phyloP scores from a whole-genome alignment of 2,329 filamentous ascomycete genomes.

The Trichoderma sp. region DNA sequence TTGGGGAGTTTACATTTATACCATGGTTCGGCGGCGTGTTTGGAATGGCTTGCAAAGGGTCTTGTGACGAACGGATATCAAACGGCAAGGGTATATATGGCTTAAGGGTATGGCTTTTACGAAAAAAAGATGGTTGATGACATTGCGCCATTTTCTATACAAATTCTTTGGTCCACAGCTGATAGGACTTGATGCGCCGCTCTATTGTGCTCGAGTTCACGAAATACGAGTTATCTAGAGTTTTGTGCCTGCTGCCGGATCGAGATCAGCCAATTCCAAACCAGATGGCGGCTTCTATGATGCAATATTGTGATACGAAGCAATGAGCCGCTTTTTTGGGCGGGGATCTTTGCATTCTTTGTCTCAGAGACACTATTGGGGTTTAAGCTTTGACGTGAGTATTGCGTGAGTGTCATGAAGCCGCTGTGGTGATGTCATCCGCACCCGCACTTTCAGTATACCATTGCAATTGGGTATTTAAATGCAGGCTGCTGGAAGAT shows the following conservation, averaged over 20 bases:
- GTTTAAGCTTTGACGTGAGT: background rate
- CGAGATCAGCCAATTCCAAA: background rate
- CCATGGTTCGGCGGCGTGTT: slow-evolving; percentile 24
- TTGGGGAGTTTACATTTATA: slow-evolving; percentile 25
- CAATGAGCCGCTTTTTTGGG: background rate
- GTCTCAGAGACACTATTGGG: background rate
- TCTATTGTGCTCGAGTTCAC: background rate
- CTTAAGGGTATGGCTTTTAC: slow-evolving; percentile 6
- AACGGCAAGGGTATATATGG: slow-evolving; percentile 17
- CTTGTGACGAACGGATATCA: slow-evolving; percentile 22
- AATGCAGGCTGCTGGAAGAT: background rate
- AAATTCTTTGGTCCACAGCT: background rate
- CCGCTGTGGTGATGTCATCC: slow-evolving; percentile 23
- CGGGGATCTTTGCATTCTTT: background rate
- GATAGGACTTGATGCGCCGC: background rate
- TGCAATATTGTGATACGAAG: slow-evolving; percentile 8
- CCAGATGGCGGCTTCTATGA: slow-evolving; percentile 2
- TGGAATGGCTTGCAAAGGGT: slow-evolving; percentile 21
- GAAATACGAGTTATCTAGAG: background rate
- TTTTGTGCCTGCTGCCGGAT: background rate
- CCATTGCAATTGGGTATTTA: background rate
- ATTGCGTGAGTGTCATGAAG: slow-evolving; percentile 1
- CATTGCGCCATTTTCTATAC: background rate
- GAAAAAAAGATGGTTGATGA: slow-evolving; percentile 25
- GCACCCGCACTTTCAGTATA: background rate